These are phyloP conservation scores for Saccharomycopsis crataegensis DNA, from an alignment of 1,139 yeast genomes.

Conservation along the genomic window DNA sequence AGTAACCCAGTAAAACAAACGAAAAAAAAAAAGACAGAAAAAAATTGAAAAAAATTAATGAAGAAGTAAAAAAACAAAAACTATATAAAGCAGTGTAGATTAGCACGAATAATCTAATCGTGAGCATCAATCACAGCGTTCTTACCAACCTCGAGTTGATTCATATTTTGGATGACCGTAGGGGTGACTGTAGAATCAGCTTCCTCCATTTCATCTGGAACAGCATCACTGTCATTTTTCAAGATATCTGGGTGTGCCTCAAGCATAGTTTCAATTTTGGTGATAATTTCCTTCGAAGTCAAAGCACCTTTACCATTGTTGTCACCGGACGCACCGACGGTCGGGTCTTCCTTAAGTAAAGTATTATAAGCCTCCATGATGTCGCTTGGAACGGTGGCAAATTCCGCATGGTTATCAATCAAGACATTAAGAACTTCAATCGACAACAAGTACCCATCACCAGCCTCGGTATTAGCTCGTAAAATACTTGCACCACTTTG, in stretches of 20 bases:
- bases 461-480: slow-evolving; percentile 37
- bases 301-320: slow-evolving; percentile 20
- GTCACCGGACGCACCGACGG: slow-evolving; percentile 19
- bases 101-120: too few relatives aligned
- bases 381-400: slow-evolving; percentile 68
- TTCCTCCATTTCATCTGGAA: neutral
- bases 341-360: slow-evolving; percentile 20
- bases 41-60: neutral
- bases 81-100: neutral
- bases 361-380: slow-evolving; percentile 27
- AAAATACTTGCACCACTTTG: slow-evolving; percentile 25
- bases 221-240: slow-evolving; percentile 5
- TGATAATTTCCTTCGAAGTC: slow-evolving; percentile 25
- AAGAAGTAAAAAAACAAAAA: neutral
- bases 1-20: neutral
- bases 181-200: neutral
- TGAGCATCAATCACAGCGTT: neutral
- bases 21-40: neutral
- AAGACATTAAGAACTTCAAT: slow-evolving; percentile 85
- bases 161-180: neutral
- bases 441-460: slow-evolving; percentile 82
- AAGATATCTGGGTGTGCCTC: slow-evolving; percentile 11
- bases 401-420: slow-evolving; percentile 76
- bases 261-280: slow-evolving; percentile 22
- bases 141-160: neutral